Evolutionary conservation across 495 filamentous ascomycete species (phyloP).

Genomic region (Lentithecium fluviatile): DNA sequence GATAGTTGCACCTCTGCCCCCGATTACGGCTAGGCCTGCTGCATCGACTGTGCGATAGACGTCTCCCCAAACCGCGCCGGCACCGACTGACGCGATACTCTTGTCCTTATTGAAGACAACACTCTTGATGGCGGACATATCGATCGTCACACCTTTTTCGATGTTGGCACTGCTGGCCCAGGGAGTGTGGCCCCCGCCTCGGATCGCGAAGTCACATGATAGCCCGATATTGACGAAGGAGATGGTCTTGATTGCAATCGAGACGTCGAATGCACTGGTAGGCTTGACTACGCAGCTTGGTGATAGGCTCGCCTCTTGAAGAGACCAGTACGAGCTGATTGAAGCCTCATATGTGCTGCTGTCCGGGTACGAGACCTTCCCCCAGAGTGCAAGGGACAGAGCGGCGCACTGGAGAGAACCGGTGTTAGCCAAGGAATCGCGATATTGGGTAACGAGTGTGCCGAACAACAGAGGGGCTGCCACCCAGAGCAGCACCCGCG

Average conservation of each 20-base stretch:
- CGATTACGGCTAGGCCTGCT: constrained; percentile 6
- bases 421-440: too few species aligned
- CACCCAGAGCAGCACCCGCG: too few species aligned
- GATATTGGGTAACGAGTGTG: too few species aligned
- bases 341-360: background rate
- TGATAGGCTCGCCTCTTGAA: background rate
- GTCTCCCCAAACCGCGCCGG: constrained; percentile 11
- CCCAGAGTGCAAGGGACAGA: background rate
- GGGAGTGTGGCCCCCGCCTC: constrained; percentile 40
- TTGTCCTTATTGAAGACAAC: background rate
- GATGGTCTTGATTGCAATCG: background rate
- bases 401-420: too few species aligned
- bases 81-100: background rate
- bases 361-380: background rate
- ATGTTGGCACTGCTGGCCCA: constrained; percentile 38
- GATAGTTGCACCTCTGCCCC: constrained; percentile 38
- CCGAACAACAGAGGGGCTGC: too few species aligned
- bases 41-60: constrained; percentile 14
- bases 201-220: constrained; percentile 42
- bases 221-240: constrained; percentile 1
- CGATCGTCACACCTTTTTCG: constrained; percentile 40
- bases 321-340: background rate
- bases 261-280: constrained; percentile 3
- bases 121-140: constrained; percentile 34
- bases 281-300: constrained; percentile 18